These are phyloP conservation scores for Kluyveromyces nonfermentans DNA, from an alignment of 805 yeast genomes.

Conservation along the genomic window DNA sequence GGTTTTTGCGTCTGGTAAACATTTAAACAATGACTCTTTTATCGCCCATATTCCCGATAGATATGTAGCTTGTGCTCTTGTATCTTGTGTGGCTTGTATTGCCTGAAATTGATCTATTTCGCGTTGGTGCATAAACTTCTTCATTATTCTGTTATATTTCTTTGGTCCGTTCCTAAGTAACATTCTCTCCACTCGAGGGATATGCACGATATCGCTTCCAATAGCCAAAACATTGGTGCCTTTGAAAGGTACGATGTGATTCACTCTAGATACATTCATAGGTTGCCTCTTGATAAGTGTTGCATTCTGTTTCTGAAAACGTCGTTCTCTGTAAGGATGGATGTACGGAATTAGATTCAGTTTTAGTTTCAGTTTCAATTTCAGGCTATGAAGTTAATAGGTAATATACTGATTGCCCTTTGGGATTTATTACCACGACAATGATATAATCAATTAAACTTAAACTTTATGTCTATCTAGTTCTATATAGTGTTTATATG, in stretches of 20 bases:
- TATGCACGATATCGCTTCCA: slow-evolving; percentile 24
- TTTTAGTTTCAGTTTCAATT: too few species aligned
- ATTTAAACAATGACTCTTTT: slow-evolving; percentile 23
- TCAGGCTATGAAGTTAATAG: not conserved
- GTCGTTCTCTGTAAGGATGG: too few species aligned
- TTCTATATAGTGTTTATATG: too few species aligned
- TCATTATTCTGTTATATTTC: slow-evolving; percentile 10
- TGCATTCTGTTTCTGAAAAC: not conserved
- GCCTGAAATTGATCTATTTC: slow-evolving; percentile 11
- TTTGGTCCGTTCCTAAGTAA: slow-evolving; percentile 4
- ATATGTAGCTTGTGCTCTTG: slow-evolving; percentile 6
- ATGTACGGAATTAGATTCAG: too few species aligned
- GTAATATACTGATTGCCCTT: too few species aligned
- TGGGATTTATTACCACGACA: too few species aligned
- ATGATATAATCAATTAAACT: too few species aligned
- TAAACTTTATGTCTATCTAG: too few species aligned
- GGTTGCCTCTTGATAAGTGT: not conserved
- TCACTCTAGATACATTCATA: not conserved
- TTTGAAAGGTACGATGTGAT: slow-evolving; percentile 7
- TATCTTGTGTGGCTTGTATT: not conserved
- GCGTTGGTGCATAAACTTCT: slow-evolving; percentile 22
- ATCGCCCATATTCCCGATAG: slow-evolving; percentile 27
- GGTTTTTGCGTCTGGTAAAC: slow-evolving; percentile 8
- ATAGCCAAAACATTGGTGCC: slow-evolving; percentile 8
- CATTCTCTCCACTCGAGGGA: slow-evolving; percentile 19